phyloP scores from a whole-genome alignment of 768 basidiomycete species.

The Lentinula sp. region DNA sequence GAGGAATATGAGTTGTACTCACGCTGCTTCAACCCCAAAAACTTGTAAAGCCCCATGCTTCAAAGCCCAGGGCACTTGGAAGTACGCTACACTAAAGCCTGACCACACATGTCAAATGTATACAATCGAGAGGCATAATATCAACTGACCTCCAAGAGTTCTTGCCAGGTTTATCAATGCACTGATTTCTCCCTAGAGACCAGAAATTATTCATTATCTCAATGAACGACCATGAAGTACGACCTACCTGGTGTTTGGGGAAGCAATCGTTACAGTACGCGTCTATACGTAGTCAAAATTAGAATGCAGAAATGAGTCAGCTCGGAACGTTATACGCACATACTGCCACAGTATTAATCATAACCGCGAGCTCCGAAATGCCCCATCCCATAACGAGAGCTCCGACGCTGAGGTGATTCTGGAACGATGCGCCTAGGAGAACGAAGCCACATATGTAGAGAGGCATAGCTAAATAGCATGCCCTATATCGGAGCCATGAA shows the following conservation, averaged over 20 bases:
- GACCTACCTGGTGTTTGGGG: slow-evolving; percentile 32
- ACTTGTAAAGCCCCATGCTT: slow-evolving; percentile 57
- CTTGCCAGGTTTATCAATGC: slow-evolving; percentile 54
- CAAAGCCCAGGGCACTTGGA: slow-evolving; percentile 59
- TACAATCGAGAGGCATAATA: neutral
- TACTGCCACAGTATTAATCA: slow-evolving; percentile 59
- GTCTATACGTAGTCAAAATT: slow-evolving; percentile 23
- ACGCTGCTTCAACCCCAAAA: slow-evolving; percentile 60
- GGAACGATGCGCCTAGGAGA: slow-evolving; percentile 46
- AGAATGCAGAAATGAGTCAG: neutral
- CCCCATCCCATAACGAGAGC: slow-evolving; percentile 66
- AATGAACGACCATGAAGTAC: neutral
- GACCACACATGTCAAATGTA: neutral
- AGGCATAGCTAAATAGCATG: slow-evolving; percentile 52
- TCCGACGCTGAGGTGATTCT: slow-evolving; percentile 45
- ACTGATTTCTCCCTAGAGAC: slow-evolving; percentile 51
- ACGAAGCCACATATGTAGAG: slow-evolving; percentile 62
- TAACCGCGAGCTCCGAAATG: slow-evolving; percentile 46
- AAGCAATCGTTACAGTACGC: slow-evolving; percentile 47
- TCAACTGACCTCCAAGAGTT: slow-evolving; percentile 38
- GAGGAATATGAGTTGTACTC: slow-evolving; percentile 16
- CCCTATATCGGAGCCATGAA: slow-evolving; percentile 27
- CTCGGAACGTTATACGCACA: slow-evolving; percentile 29
- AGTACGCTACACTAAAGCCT: slow-evolving; percentile 62
- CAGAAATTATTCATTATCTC: neutral